Percentiles rank a stretch among this genome's conserved stretches.
phyloP scores from a whole-genome alignment of 768 basidiomycete genomes.

The Rubroboletus pulcherrimus region DNA sequence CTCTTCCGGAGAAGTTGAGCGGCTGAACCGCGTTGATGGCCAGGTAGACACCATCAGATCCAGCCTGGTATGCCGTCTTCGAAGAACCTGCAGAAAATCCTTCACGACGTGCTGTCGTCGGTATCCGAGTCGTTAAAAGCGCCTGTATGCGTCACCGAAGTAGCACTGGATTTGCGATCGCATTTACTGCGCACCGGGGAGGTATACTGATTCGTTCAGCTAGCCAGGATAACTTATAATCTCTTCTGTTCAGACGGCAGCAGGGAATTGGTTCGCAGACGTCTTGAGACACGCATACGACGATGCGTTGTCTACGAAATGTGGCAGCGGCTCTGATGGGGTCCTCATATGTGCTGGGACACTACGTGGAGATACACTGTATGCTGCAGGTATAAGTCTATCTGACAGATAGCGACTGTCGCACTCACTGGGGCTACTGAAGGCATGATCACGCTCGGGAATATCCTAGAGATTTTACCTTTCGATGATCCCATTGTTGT shows the following conservation, averaged over 20 bases:
- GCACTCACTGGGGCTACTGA: conserved; percentile 21
- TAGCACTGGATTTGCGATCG: conserved; percentile 70
- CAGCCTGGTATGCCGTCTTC: conserved; percentile 57
- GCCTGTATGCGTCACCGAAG: conserved; percentile 69
- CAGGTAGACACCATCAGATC: conserved; percentile 67
- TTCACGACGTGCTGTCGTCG: conserved; percentile 61
- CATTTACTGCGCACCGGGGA: conserved; percentile 71
- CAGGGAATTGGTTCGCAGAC: conserved; percentile 84
- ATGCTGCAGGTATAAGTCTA: conserved; percentile 63
- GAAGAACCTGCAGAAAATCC: conserved; percentile 49
- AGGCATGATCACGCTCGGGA: conserved; percentile 75
- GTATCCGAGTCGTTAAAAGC: conserved; percentile 68
- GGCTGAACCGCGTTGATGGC: background rate
- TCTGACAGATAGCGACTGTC: background rate
- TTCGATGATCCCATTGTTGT: conserved; percentile 86
- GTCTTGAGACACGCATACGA: conserved; percentile 81
- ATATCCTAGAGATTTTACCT: conserved; percentile 85
- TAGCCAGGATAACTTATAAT: background rate
- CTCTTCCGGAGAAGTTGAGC: background rate
- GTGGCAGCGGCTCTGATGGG: conserved; percentile 66
- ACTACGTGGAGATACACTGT: conserved; percentile 78
- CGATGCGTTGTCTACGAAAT: conserved; percentile 56
- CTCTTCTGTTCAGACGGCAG: conserved; percentile 47
- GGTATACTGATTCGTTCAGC: conserved; percentile 34
- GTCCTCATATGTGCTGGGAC: conserved; percentile 83